Evolutionary conservation across 345 rosid species (phyloP).

Genomic region (Pugionium dolabratum): DNA sequence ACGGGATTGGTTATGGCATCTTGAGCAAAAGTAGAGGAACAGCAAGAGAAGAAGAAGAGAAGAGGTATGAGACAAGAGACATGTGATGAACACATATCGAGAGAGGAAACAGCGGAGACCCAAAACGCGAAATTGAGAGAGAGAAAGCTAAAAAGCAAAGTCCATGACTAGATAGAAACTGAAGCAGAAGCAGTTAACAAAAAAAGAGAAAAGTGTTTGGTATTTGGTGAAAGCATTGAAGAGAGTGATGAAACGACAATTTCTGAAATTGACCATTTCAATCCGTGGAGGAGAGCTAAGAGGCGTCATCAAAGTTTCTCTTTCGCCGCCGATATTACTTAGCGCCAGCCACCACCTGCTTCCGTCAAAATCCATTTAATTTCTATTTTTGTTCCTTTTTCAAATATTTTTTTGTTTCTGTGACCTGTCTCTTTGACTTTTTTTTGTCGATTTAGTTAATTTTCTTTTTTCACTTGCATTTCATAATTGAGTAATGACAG

Average conservation of each 20-base stretch:
- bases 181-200: conserved; percentile 14
- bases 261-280: conserved; percentile 34
- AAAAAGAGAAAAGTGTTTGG: conserved; percentile 27
- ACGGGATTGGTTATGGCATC: conserved; percentile 54
- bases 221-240: conserved; percentile 34
- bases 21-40: conserved; percentile 49
- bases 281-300: neutral
- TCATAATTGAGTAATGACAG: conserved; percentile 15
- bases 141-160: conserved; percentile 27
- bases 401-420: neutral
- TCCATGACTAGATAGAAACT: conserved; percentile 15
- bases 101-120: conserved; percentile 21
- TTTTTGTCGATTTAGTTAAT: neutral
- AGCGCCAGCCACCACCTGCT: conserved; percentile 6
- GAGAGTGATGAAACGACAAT: conserved; percentile 11
- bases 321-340: conserved; percentile 33
- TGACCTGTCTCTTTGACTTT: conserved; percentile 36
- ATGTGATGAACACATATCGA: conserved; percentile 32
- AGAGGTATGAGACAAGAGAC: conserved; percentile 24
- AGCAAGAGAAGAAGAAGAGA: conserved; percentile 16
- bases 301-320: conserved; percentile 12
- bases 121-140: conserved; percentile 6
- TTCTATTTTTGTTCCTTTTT: neutral
- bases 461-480: neutral
- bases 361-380: conserved; percentile 1